Percentiles rank a stretch among this genome's conserved stretches.
These are phyloP conservation scores for Hypseocharis bilobata DNA, from an alignment of 441 rosid genomes.

Conservation along the genomic window DNA sequence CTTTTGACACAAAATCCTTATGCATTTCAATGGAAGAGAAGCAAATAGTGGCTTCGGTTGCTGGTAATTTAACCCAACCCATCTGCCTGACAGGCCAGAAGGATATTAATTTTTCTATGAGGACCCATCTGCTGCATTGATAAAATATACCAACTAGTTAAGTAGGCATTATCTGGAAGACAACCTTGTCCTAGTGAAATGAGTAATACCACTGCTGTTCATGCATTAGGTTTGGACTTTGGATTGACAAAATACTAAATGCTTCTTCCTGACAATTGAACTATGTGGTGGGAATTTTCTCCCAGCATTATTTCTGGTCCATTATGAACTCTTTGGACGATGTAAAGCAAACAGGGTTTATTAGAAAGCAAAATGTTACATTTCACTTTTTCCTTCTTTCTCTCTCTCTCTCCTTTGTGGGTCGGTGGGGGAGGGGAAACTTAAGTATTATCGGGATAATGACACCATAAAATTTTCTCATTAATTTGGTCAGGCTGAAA, in stretches of 20 bases:
- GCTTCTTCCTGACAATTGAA: no score
- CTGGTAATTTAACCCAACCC: background rate
- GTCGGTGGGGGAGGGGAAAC: background rate
- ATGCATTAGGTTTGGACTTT: no score
- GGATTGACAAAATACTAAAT: no score
- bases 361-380: background rate
- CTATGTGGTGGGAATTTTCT: no score
- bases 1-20: no score
- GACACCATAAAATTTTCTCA: slow-evolving; percentile 11
- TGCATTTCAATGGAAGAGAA: background rate
- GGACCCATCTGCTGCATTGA: background rate
- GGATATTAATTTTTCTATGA: background rate
- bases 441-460: slow-evolving; percentile 5
- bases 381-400: background rate
- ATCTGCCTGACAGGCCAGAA: background rate
- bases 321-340: background rate
- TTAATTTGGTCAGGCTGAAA: slow-evolving; percentile 61
- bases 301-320: no score
- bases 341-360: background rate
- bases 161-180: no score
- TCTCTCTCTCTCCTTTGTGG: no score
- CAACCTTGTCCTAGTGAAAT: no score
- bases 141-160: no score
- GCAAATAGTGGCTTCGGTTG: background rate
- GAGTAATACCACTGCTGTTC: no score